Evolutionary conservation across 73 alveolate genomes (phyloP).

Genomic region (Paramecium biaurelia): DNA sequence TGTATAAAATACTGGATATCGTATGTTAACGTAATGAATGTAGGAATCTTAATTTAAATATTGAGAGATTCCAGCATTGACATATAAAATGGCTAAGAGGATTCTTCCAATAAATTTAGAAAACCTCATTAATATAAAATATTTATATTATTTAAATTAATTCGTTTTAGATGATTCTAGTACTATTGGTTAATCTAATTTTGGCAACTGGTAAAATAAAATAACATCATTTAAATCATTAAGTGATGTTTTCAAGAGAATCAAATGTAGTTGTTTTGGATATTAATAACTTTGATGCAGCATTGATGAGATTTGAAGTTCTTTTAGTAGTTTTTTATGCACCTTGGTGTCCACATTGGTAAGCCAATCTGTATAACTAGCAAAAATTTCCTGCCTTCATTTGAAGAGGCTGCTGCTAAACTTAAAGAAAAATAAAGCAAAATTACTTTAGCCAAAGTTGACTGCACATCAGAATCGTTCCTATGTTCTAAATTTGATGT

Average conservation of each 20-base stretch:
- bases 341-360: constrained; percentile 60
- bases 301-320: constrained; percentile 39
- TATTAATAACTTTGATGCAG: constrained; percentile 2
- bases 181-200: background rate
- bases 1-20: background rate
- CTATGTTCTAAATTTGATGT: background rate
- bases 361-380: background rate
- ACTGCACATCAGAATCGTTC: background rate
- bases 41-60: background rate
- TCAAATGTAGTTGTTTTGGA: background rate
- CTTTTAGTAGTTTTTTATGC: constrained; percentile 18
- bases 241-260: background rate
- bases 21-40: background rate
- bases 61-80: background rate
- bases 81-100: background rate
- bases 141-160: background rate
- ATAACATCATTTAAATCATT: background rate
- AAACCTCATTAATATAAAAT: background rate
- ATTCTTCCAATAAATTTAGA: background rate
- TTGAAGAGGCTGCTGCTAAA: background rate
- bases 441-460: constrained; percentile 25
- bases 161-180: background rate
- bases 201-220: background rate
- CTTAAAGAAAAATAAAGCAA: background rate
- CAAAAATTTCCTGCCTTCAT: background rate